These are phyloP conservation scores for Kodamaea kaohsiungensis DNA, from an alignment of 805 yeast genomes.

Conservation along the genomic window DNA sequence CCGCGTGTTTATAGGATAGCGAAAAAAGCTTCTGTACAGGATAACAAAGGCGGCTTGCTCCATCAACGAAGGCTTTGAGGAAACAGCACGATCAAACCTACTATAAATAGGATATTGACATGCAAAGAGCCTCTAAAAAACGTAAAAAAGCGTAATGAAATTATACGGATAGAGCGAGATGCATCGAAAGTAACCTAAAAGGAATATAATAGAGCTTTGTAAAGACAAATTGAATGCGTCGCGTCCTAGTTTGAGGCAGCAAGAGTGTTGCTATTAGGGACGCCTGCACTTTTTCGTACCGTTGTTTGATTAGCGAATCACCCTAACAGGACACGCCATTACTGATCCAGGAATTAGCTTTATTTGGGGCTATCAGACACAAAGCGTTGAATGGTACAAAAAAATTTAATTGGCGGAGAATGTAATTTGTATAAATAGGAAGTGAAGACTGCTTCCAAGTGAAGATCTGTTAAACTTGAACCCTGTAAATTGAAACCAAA, in stretches of 20 bases:
- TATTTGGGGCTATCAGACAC: background rate
- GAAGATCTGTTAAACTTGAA: background rate
- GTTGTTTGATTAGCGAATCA: background rate
- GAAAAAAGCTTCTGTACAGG: background rate
- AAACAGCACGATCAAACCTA: background rate
- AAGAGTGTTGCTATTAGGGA: background rate
- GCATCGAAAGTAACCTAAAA: slow-evolving; percentile 2
- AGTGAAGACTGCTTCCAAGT: background rate
- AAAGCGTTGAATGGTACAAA: background rate
- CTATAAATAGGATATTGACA: background rate
- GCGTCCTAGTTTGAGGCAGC: background rate
- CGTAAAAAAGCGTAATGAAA: background rate
- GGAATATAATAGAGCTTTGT: background rate
- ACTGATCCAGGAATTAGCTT: background rate
- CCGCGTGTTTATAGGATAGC: background rate
- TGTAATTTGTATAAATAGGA: background rate
- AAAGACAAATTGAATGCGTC: background rate
- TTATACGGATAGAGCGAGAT: slow-evolving; percentile 1
- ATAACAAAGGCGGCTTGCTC: background rate
- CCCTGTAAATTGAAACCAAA: background rate
- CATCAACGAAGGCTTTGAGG: background rate
- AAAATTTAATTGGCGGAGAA: background rate
- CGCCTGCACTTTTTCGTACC: background rate
- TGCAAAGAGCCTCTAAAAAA: background rate
- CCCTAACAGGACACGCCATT: background rate